Evolutionary conservation across 78 protist genomes (phyloP), one percentile per base, ranked within the genome.

Genomic region (Speleostelium caveatum): DNA sequence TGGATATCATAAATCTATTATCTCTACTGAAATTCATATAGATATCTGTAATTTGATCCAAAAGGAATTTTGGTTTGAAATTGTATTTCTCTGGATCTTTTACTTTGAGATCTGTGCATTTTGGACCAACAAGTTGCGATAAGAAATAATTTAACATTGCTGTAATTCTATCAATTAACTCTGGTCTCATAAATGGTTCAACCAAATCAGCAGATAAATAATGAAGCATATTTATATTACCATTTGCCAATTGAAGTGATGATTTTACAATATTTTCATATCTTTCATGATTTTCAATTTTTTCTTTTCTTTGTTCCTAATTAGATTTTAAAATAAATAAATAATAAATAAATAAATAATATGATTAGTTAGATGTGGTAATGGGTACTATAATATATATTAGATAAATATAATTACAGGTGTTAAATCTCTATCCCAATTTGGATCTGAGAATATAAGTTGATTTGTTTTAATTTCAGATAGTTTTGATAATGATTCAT

Each of bases 111-210:
- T 93, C 86, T 26, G 76, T 93, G 38, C 86, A 75, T 32, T 93
- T 83, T 32, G 93, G 92, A 8, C 95, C 95, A 26, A 67, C 77
- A 16, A 93, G 28, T 24, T 83, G 62, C 0, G 80, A 24, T 8
- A 93, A 39, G 66, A 49, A 75, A 65, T 73, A 85, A 42, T 93
- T 86, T 71, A 93, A 36, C 95, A 93, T 93, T 26, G 80, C 86
- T 0, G 87, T 59, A 35, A 93, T 65, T 35, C 95, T 36, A 83
- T 91, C 95, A 8, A 78, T 53, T 8, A 91, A 33, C 19, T 79
- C 95, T n/a, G 85, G 86, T 63, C 75, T 58, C 76, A 80, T 79
- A 53, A 91, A 91, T 17, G 83, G 74, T 33, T 26, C 56, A 8
- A 67, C n/a, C 3, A 71, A 51, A 22, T 91, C 76, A 30, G 53